phyloP scores from a whole-genome alignment of 2,329 filamentous ascomycete genomes.

The Ceratocystis eucalypticola region DNA sequence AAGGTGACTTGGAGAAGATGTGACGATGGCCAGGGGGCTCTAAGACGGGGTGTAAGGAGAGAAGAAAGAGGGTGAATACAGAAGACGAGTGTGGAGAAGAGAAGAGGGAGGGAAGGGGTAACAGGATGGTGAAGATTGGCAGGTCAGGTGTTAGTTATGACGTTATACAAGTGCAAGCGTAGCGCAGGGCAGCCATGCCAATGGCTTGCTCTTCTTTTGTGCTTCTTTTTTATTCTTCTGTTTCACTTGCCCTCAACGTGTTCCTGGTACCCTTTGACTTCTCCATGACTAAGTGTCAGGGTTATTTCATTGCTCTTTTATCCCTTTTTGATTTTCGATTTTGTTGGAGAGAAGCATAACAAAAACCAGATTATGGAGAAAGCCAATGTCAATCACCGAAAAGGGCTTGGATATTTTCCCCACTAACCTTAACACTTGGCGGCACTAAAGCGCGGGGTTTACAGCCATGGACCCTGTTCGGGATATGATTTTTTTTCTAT shows the following conservation, averaged over 20 bases:
- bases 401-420: neutral
- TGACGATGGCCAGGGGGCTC: neutral
- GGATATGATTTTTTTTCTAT: neutral
- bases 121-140: neutral
- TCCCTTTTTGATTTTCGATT: neutral
- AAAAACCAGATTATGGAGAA: too few species aligned
- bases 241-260: neutral
- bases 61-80: neutral
- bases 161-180: neutral
- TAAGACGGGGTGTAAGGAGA: neutral
- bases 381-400: neutral
- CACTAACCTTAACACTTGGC: slow-evolving; percentile 7
- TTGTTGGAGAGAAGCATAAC: neutral
- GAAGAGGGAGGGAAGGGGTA: neutral
- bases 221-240: neutral
- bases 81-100: neutral
- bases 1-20: neutral
- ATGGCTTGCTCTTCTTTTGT: neutral
- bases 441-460: slow-evolving; percentile 7
- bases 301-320: neutral
- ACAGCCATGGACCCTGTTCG: slow-evolving; percentile 5
- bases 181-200: neutral
- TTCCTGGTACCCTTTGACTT: neutral
- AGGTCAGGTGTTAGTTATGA: neutral
- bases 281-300: neutral